Base-by-base conservation (phyloP, 2,329 filamentous ascomycete genomes). In the Aspergillus fumigatiaffinis region DNA sequence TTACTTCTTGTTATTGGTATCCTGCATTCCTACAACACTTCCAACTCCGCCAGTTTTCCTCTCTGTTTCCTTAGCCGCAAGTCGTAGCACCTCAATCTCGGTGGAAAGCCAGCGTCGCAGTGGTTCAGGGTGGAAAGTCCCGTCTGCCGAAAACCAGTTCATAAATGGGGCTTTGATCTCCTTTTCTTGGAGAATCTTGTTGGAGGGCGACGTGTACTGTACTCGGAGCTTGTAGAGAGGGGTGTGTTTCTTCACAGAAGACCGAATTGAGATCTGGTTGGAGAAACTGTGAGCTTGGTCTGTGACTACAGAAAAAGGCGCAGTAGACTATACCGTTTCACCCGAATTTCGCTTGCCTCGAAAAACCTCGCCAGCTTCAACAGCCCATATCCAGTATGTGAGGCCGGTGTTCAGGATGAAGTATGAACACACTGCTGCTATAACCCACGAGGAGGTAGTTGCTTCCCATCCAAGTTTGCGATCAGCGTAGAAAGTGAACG, bases 391-490 rank as follows among this genome's bases (percentile, higher is more conserved):
- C 94, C 94, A 99, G 67, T 86, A 84, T 41, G 90, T 92, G 66
- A 97, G 82, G 2, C 83, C 79, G 29, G 83, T 82, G 72, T 97
- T 97, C 52, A 99, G 77, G 2, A 89, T 53, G 46, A 90, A 87
- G 79, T 99, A 99, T 17, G 87, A 71, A 10, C 82, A 81, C 4
- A 97, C 93, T 3, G 94, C 93, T 42, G 82, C 83, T 3, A 89
- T 83, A 0, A 93, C 95, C 79, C 87, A 93, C 62, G 82, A 78
- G 3, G 73, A 74, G 76, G 94, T 95, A 20, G 92, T 96, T 60
- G 77, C 80, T 62, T 96, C 91, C 82, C 94, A 97, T 66, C 92
- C 93, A 50, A 92, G 81, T 71, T 90, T 91, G 79, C 91, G 96
- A 82, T 99, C 94, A 79, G 91, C 92, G 61, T 85, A 86, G 80